Evolutionary conservation across 345 rosid genomes (phyloP).

Genomic region (Aquilaria malaccensis): DNA sequence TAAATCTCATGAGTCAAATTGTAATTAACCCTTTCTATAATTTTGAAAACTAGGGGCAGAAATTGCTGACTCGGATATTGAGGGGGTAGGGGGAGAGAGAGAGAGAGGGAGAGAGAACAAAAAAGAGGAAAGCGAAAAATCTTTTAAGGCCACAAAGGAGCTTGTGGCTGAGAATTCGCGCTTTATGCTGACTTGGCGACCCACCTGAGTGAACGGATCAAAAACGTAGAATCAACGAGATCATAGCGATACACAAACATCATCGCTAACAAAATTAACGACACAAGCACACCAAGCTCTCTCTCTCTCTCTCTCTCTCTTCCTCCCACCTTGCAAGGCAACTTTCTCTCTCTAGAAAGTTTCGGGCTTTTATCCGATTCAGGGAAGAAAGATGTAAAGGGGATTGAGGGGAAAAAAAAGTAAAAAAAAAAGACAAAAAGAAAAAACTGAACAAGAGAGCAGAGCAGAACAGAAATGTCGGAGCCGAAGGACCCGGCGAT

Average conservation of each 20-base stretch:
- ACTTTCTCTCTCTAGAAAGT: constrained; percentile 20
- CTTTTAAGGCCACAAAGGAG: constrained; percentile 49
- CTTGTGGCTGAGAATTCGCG: constrained; percentile 66
- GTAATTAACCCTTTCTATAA: too few relatives aligned
- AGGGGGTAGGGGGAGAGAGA: background rate
- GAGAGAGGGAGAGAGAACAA: constrained; percentile 1
- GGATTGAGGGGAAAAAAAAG: constrained; percentile 1
- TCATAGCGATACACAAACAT: constrained; percentile 17
- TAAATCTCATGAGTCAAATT: too few relatives aligned
- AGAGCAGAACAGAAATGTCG: constrained; percentile 39
- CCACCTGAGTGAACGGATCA: constrained; percentile 35
- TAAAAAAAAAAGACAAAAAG: background rate
- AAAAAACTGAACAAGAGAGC: background rate
- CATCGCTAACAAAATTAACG: constrained; percentile 6
- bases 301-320: constrained; percentile 11
- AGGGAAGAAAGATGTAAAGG: background rate
- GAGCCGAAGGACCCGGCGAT: constrained; percentile 76
- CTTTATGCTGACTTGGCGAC: constrained; percentile 48
- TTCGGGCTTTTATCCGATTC: constrained; percentile 18
- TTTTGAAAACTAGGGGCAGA: background rate
- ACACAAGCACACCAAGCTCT: constrained; percentile 26
- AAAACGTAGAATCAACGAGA: constrained; percentile 30
- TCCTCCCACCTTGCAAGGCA: background rate
- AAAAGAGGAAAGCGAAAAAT: constrained; percentile 17
- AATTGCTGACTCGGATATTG: constrained; percentile 28